Percentiles rank a stretch among this genome's conserved stretches.
These are phyloP conservation scores for Nitzschia inconspicua DNA, from an alignment of 108 stramenopile species.

Conservation along the genomic window DNA sequence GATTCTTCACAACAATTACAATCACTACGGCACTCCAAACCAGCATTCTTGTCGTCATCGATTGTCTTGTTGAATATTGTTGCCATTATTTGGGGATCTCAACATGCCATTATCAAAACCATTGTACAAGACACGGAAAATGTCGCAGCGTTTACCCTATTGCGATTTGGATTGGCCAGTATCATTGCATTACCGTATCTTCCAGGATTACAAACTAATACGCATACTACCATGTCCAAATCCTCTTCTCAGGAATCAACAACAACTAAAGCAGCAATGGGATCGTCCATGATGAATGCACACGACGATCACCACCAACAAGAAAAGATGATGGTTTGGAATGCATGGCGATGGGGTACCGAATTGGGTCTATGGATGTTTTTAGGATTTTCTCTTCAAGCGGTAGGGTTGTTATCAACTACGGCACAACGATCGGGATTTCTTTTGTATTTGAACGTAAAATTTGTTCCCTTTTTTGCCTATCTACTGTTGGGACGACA, in stretches of 20 bases:
- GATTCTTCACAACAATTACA: no score
- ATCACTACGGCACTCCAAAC: no score
- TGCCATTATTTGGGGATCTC: slow-evolving; percentile 83
- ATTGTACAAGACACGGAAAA: slow-evolving; percentile 49
- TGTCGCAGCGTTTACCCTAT: slow-evolving; percentile 65
- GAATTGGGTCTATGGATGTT: slow-evolving; percentile 87
- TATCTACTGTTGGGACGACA: slow-evolving; percentile 49
- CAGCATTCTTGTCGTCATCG: no score
- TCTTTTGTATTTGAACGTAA: slow-evolving; percentile 85
- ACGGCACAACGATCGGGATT: slow-evolving; percentile 85
- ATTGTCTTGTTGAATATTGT: slow-evolving; percentile 65
- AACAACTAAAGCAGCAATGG: no score
- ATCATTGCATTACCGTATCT: slow-evolving; percentile 56
- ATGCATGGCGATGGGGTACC: slow-evolving; percentile 60
- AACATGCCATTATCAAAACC: slow-evolving; percentile 83
- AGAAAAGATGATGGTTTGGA: neutral
- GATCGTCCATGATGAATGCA: neutral
- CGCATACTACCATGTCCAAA: neutral
- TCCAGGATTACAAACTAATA: slow-evolving; percentile 23
- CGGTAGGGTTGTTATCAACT: slow-evolving; percentile 76
- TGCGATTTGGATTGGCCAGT: slow-evolving; percentile 70
- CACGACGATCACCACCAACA: neutral
- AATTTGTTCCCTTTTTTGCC: slow-evolving; percentile 85
- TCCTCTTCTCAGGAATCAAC: no score
- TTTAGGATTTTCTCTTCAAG: slow-evolving; percentile 84